phyloP scores from a whole-genome alignment of 306 rosid genomes.

The Oemleria cerasiformis region DNA sequence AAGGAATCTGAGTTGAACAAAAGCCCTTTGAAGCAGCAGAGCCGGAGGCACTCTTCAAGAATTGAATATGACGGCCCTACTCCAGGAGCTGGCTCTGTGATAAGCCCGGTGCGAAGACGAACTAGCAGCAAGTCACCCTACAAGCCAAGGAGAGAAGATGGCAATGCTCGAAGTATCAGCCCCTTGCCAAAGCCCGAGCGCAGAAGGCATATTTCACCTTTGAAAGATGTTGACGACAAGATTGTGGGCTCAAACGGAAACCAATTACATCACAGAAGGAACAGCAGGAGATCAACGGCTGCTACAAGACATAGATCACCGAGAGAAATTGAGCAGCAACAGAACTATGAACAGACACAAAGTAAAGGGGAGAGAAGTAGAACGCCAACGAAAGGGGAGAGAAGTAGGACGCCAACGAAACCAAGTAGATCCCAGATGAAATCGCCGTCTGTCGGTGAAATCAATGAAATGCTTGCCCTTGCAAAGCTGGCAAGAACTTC shows the following conservation, averaged over 20 bases:
- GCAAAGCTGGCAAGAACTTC: constrained; percentile 39
- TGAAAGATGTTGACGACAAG: constrained; percentile 14
- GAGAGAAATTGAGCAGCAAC: constrained; percentile 32
- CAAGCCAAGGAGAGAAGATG: constrained; percentile 38
- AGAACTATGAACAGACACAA: constrained; percentile 15
- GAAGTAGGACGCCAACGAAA: constrained; percentile 11
- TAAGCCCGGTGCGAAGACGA: constrained; percentile 36
- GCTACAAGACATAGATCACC: constrained; percentile 62
- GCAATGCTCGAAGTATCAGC: constrained; percentile 25
- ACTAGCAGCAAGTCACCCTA: constrained; percentile 61
- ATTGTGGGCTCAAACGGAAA: constrained; percentile 17
- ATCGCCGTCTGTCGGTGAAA: constrained; percentile 48
- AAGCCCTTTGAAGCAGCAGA: constrained; percentile 35
- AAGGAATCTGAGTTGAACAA: constrained; percentile 30
- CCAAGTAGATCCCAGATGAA: constrained; percentile 30
- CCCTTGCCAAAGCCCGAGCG: constrained; percentile 50
- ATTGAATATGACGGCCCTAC: constrained; percentile 34
- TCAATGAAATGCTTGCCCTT: constrained; percentile 61
- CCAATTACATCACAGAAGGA: constrained; percentile 23
- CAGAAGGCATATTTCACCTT: constrained; percentile 46
- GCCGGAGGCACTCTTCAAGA: constrained; percentile 43
- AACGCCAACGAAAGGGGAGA: constrained; percentile 24
- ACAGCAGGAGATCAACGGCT: constrained; percentile 48
- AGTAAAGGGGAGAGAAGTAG: constrained; percentile 29
- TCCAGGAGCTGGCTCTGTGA: constrained; percentile 8